A percentile compares a stretch with the other conserved stretches of the same genome.
Evolutionary conservation across 148 eudicot species (phyloP).

Genomic region (Simmondsia chinensis): DNA sequence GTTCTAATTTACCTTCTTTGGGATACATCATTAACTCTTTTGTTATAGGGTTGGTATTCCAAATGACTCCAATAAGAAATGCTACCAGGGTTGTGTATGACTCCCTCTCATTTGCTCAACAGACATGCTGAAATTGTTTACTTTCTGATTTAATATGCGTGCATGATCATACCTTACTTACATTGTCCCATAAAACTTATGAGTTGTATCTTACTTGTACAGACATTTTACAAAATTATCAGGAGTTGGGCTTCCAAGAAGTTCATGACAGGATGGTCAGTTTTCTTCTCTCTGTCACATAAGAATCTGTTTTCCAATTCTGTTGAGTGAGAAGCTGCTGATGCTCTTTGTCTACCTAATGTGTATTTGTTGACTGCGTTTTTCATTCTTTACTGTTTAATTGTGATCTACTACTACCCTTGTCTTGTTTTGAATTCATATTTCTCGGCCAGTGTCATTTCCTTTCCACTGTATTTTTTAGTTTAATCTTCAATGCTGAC

Average conservation of each 20-base stretch:
- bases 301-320: not conserved
- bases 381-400: not conserved
- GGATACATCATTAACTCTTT: no score
- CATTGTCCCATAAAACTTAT: conserved; percentile 6
- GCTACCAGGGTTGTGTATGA: no score
- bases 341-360: no score
- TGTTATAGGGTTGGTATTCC: no score
- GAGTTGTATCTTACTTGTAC: conserved; percentile 13
- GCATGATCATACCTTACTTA: not conserved
- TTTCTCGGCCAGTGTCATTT: no score
- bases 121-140: not conserved
- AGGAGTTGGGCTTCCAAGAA: conserved; percentile 98
- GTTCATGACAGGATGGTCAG: conserved; percentile 97
- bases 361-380: no score
- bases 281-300: not conserved
- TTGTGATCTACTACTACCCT: not conserved
- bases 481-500: no score
- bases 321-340: not conserved
- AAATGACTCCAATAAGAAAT: no score
- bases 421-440: no score
- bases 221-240: conserved; percentile 81
- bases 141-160: not conserved
- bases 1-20: no score
- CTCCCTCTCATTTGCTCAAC: no score
- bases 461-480: no score